Conservation (phyloP, 257 asterid species). For the Nicotiana paniculata region DNA sequence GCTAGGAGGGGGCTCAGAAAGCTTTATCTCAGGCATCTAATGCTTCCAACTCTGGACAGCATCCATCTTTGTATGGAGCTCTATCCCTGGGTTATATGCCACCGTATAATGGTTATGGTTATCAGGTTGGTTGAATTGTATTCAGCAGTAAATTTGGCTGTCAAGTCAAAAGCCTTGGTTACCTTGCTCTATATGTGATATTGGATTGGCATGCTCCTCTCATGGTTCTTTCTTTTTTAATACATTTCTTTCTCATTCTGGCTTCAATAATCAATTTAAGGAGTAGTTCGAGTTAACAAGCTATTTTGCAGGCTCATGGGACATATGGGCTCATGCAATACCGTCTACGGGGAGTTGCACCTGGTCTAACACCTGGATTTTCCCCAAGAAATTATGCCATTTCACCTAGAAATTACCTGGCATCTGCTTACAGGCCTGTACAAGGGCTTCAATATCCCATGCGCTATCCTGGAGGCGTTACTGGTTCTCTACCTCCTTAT, state of each 20-base stretch:
- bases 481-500: slow-evolving; percentile 54
- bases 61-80: slow-evolving; percentile 67
- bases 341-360: slow-evolving; percentile 56
- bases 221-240: slow-evolving; percentile 4
- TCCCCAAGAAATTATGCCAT: slow-evolving; percentile 55
- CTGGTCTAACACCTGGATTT: slow-evolving; percentile 59
- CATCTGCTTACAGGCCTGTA: slow-evolving; percentile 50
- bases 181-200: neutral
- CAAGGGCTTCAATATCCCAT: slow-evolving; percentile 71
- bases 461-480: slow-evolving; percentile 53
- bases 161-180: neutral
- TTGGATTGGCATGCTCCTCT: neutral
- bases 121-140: slow-evolving; percentile 61
- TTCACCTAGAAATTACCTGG: slow-evolving; percentile 48
- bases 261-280: slow-evolving; percentile 13
- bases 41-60: slow-evolving; percentile 59
- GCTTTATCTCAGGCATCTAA: slow-evolving; percentile 54
- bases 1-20: slow-evolving; percentile 89
- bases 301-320: slow-evolving; percentile 66
- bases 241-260: slow-evolving; percentile 12
- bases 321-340: slow-evolving; percentile 76
- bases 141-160: neutral
- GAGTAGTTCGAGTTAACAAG: slow-evolving; percentile 24
- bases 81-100: slow-evolving; percentile 82
- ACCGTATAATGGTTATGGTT: slow-evolving; percentile 78